These are phyloP conservation scores for Thraustochytrium sp. DNA, from an alignment of 352 stramenopile species.

Conservation along the genomic window DNA sequence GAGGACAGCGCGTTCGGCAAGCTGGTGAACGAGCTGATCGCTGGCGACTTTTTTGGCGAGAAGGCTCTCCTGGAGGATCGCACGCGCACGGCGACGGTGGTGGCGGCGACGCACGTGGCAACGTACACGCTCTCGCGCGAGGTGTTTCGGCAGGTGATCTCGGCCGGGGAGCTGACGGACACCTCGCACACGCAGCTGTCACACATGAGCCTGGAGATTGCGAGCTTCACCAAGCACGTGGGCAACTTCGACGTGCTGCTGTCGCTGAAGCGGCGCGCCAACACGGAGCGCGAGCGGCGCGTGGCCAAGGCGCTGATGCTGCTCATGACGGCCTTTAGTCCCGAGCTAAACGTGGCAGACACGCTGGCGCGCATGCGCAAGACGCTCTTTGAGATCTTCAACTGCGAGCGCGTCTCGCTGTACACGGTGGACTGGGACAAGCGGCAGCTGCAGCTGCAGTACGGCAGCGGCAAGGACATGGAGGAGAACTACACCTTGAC, in stretches of 20 bases:
- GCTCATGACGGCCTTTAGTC: constrained; percentile 51
- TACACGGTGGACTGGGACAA: constrained; percentile 52
- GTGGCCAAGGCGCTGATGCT: constrained; percentile 43
- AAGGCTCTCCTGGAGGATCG: constrained; percentile 49
- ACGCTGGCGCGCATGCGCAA: constrained; percentile 52
- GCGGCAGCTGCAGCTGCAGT: constrained; percentile 36
- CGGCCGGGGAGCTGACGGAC: neutral
- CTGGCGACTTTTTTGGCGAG: constrained; percentile 58
- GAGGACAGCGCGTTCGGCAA: constrained; percentile 19
- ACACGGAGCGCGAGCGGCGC: constrained; percentile 10
- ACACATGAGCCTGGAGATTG: constrained; percentile 2
- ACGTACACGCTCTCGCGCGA: constrained; percentile 47
- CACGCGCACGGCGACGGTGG: constrained; percentile 44
- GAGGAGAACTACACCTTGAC: neutral
- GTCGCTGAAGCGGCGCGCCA: constrained; percentile 21
- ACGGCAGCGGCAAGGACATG: neutral
- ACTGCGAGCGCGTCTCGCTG: constrained; percentile 50
- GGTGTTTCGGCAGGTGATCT: constrained; percentile 49
- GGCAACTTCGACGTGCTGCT: constrained; percentile 27
- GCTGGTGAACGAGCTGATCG: constrained; percentile 16
- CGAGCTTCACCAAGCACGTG: constrained; percentile 35
- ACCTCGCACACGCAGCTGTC: constrained; percentile 28
- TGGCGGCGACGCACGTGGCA: constrained; percentile 47
- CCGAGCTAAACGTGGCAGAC: constrained; percentile 51
- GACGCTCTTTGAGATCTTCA: constrained; percentile 52